Evolutionary conservation across 1,284 basidiomycete species (phyloP), one percentile per base, ranked within the genome.

Genomic region (Papiliotrema fonsecae): DNA sequence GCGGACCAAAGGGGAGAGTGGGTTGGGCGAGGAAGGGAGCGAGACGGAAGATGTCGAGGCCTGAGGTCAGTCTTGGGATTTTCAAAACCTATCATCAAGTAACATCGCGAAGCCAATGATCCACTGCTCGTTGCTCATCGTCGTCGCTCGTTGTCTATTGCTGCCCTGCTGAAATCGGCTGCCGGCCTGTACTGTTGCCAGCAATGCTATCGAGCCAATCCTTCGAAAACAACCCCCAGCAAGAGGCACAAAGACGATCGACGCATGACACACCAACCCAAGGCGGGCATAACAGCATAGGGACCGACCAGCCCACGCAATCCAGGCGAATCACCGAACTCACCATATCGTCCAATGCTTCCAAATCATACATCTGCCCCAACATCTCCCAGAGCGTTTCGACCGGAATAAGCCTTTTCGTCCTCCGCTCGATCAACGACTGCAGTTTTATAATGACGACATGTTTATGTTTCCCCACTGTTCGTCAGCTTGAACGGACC

Each of bases 361-460:
- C 86, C 40, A 91, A 75, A 66, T 90, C 81, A 59, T 88, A 92
- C 60, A 83, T 83, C 10, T 68, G 76, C 46, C 76, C 77, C 39
- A 92, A 72, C 65, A 89, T 88, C 43, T 76, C 71, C 88, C 87
- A 90, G 22, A 92, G 77, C 32, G 78, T 80, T 18, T 82, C 79
- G 4, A 83, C 69, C 22, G 80, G 70, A 28, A 91, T 50, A 62
- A 54, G 60, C 3, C 58, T 32, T 5, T 61, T 58, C 9, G 66
- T 67, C 21, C 66, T 55, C 19, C 53, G 44, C 35, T 65, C 59
- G 31, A 71, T 55, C 38, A 58, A 57, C 6, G 49, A 42, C 45
- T 69, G 69, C 2, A 71, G 57, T 26, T 60, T 57, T 5, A 71
- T 60, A 25, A 71, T 62, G 27, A 63, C 47, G 30, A 67, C 36